Percentiles rank a stretch among this genome's conserved stretches.
Conservation (phyloP, 2,329 filamentous ascomycete genomes). For the Byssochlamys sp. region DNA sequence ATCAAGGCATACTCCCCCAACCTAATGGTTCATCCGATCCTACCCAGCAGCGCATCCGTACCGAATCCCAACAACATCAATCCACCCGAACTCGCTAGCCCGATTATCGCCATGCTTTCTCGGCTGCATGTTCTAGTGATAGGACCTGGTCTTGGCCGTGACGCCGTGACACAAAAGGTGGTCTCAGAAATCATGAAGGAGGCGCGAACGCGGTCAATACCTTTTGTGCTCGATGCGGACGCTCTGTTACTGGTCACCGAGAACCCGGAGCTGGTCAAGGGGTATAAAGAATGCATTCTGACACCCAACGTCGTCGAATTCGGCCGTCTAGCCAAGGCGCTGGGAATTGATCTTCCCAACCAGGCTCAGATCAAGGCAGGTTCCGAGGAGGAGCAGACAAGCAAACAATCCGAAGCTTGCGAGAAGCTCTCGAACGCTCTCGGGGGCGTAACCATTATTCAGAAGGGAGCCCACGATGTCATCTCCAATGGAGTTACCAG, state of each 20-base stretch:
- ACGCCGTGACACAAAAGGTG: conserved; percentile 80
- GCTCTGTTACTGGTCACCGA: conserved; percentile 69
- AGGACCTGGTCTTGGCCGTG: conserved; percentile 82
- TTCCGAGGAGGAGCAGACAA: conserved; percentile 32
- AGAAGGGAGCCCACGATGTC: conserved; percentile 75
- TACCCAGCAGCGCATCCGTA: conserved; percentile 61
- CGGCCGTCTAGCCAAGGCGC: conserved; percentile 63
- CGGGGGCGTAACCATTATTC: conserved; percentile 79
- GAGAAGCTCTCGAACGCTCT: conserved; percentile 63
- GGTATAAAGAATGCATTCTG: conserved; percentile 74
- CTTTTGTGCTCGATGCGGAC: conserved; percentile 86
- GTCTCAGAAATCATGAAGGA: conserved; percentile 69
- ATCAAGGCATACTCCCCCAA: conserved; percentile 98
- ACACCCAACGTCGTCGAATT: conserved; percentile 97
- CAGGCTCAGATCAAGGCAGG: conserved; percentile 28
- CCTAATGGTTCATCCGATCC: conserved; percentile 93
- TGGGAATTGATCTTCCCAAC: conserved; percentile 53
- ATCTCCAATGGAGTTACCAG: conserved; percentile 72
- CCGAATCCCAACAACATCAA: conserved; percentile 41
- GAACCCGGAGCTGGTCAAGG: conserved; percentile 64
- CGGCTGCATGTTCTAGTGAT: conserved; percentile 88
- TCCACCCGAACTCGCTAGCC: conserved; percentile 52
- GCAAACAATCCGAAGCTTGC: conserved; percentile 50
- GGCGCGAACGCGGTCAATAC: conserved; percentile 60
- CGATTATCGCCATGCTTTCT: conserved; percentile 69